These are phyloP conservation scores for Protoeuglena noctilucae DNA, from an alignment of 139 green algal genomes.

Conservation along the genomic window DNA sequence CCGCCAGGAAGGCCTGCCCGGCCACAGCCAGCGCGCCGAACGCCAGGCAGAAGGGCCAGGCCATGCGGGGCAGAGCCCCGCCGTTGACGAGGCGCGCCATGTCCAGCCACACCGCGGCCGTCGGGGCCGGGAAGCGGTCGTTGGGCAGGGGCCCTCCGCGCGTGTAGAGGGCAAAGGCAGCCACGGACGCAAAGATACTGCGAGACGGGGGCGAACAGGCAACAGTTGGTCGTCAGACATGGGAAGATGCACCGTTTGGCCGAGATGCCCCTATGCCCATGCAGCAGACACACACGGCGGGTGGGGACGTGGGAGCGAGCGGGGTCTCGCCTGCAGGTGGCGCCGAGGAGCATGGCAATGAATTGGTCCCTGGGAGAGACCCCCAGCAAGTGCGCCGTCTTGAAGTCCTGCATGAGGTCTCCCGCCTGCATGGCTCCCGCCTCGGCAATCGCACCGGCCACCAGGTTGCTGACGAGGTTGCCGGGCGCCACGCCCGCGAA, in stretches of 20 bases:
- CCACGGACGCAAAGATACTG: too few relatives aligned
- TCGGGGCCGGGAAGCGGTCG: constrained; percentile 20
- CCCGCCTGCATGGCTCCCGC: constrained; percentile 37
- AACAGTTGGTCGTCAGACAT: too few relatives aligned
- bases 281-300: constrained; percentile 10
- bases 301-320: too few relatives aligned
- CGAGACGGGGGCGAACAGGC: too few relatives aligned
- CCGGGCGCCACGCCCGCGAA: constrained; percentile 35
- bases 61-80: constrained; percentile 21
- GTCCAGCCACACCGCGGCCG: constrained; percentile 35
- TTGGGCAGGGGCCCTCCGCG: constrained; percentile 21
- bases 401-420: constrained; percentile 55
- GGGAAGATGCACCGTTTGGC: too few relatives aligned
- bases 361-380: constrained; percentile 21
- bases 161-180: constrained; percentile 29
- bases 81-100: constrained; percentile 36
- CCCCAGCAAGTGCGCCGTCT: constrained; percentile 32
- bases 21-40: too few relatives aligned
- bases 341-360: constrained; percentile 29
- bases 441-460: constrained; percentile 39
- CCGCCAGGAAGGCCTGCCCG: too few relatives aligned
- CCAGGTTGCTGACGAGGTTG: constrained; percentile 29
- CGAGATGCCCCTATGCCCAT: constrained; percentile 24
- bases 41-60: too few relatives aligned
- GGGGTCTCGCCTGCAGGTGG: too few relatives aligned